A percentile compares a stretch with the other conserved stretches of the same genome.
phyloP scores from a whole-genome alignment of 2,329 filamentous ascomycete species.

The Fusarium citri region DNA sequence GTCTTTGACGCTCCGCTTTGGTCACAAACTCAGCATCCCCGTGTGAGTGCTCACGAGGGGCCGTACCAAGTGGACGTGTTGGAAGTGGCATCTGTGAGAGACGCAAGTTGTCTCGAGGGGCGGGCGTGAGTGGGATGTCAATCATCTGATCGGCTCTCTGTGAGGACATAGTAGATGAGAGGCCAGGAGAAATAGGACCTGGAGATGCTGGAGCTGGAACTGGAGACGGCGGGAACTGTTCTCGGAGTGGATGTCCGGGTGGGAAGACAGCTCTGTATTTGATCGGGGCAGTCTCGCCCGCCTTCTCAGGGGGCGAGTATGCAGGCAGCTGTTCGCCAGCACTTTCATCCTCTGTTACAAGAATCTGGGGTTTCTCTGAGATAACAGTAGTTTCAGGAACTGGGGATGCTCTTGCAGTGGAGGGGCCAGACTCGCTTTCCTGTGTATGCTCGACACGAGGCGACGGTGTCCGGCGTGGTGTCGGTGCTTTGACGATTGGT shows the following conservation, averaged over 20 bases:
- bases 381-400: slow-evolving; percentile 24
- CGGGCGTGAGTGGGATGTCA: slow-evolving; percentile 67
- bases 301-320: slow-evolving; percentile 62
- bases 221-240: slow-evolving; percentile 67
- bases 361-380: slow-evolving; percentile 55
- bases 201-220: slow-evolving; percentile 60
- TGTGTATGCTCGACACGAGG: slow-evolving; percentile 38
- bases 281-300: slow-evolving; percentile 50
- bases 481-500: slow-evolving; percentile 54
- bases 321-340: slow-evolving; percentile 62
- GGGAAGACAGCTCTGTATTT: slow-evolving; percentile 70
- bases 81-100: slow-evolving; percentile 52
- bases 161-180: slow-evolving; percentile 71
- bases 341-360: slow-evolving; percentile 53
- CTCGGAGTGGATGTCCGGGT: slow-evolving; percentile 60
- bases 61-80: slow-evolving; percentile 58
- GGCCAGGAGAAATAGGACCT: slow-evolving; percentile 70
- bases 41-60: slow-evolving; percentile 58
- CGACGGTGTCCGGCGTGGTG: slow-evolving; percentile 51
- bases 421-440: slow-evolving; percentile 31
- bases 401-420: slow-evolving; percentile 35
- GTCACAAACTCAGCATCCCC: slow-evolving; percentile 56
- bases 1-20: slow-evolving; percentile 63
- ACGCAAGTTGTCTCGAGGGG: slow-evolving; percentile 37
- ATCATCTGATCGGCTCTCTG: slow-evolving; percentile 70